These are phyloP conservation scores for Apiotrichum mycotoxinovorans DNA, from an alignment of 1,284 basidiomycete genomes.

Conservation along the genomic window DNA sequence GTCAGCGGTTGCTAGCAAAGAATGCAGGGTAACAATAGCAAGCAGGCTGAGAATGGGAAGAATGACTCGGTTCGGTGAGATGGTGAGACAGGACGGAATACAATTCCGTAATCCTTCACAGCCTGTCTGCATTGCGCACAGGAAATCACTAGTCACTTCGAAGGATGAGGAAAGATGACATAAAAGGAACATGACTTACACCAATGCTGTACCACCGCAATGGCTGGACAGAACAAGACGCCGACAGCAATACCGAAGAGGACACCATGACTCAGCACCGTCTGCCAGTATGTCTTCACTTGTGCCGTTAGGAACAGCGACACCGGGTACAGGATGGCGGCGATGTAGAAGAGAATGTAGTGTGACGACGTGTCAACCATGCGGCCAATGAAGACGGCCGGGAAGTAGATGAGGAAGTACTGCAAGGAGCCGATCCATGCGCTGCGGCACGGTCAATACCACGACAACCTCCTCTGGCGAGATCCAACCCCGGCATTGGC, in stretches of 20 bases:
- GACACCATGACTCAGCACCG: constrained; percentile 15
- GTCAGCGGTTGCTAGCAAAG: background rate
- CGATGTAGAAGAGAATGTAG: constrained; percentile 50
- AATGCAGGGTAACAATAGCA: too few species aligned
- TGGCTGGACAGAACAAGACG: constrained; percentile 54
- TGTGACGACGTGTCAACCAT: constrained; percentile 59
- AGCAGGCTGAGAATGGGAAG: too few species aligned
- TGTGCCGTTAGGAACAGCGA: constrained; percentile 56
- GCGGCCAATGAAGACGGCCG: constrained; percentile 53
- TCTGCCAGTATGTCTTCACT: constrained; percentile 59
- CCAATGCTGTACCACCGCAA: constrained; percentile 56
- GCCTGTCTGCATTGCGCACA: too few species aligned
- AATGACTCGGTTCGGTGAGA: too few species aligned
- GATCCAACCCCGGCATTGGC: too few species aligned
- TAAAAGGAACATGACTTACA: too few species aligned
- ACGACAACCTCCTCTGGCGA: background rate
- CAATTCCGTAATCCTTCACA: too few species aligned
- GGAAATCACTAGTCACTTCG: too few species aligned
- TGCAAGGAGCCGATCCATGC: constrained; percentile 70
- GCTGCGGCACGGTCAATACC: constrained; percentile 4
- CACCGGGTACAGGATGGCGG: constrained; percentile 53
- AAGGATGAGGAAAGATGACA: too few species aligned
- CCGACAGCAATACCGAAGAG: constrained; percentile 32
- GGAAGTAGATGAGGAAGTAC: constrained; percentile 53
- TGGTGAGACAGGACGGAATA: too few species aligned